Percentiles rank a stretch among this genome's conserved stretches.
Conservation (phyloP, 176 grass and related monocot species). For the Oryza nivara region DNA sequence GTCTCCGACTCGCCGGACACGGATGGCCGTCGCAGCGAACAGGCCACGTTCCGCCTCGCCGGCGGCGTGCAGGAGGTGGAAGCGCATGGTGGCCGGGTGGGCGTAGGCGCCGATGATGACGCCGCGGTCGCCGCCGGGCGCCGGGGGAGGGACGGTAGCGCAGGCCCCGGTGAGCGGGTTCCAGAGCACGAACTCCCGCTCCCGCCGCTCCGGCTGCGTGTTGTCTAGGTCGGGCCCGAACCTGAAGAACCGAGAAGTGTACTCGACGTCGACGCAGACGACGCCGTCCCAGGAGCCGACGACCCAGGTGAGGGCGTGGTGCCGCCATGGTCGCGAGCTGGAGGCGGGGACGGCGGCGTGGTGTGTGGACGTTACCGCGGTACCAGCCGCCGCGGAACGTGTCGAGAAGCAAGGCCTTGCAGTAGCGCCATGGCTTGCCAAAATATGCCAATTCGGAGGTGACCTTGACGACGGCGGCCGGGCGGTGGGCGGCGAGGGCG, state of each 20-base stretch:
- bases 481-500: background rate
- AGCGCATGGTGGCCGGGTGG: slow-evolving; percentile 9
- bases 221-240: no score
- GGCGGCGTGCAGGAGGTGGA: slow-evolving; percentile 11
- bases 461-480: background rate
- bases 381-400: no score
- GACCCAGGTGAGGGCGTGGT: background rate
- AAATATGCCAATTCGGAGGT: no score
- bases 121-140: background rate
- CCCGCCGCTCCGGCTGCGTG: no score
- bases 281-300: slow-evolving; percentile 12
- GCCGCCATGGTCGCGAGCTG: no score
- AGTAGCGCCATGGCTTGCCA: no score
- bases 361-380: background rate
- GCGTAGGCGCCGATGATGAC: slow-evolving; percentile 6
- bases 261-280: background rate
- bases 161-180: slow-evolving; percentile 9
- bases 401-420: no score
- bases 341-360: background rate
- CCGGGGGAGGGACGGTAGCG: background rate
- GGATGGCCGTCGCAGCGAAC: background rate
- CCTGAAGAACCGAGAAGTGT: no score
- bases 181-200: background rate
- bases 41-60: background rate
- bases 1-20: background rate